Percentiles rank a stretch among this genome's conserved stretches.
Evolutionary conservation across 2,329 filamentous ascomycete species (phyloP).

Genomic region (Massarina eburnea): DNA sequence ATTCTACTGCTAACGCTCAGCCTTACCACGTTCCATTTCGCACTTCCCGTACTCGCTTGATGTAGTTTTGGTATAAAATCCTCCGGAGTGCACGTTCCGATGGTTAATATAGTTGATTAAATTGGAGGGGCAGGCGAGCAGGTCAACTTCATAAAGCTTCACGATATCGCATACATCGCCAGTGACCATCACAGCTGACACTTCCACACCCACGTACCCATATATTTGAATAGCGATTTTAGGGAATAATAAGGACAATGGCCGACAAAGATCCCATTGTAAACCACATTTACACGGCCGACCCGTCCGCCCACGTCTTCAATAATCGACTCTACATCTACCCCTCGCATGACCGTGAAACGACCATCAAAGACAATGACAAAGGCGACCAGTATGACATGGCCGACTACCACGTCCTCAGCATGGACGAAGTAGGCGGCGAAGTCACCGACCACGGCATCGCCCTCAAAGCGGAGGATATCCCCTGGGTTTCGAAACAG

Average conservation of each 20-base stretch:
- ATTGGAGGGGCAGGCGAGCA: conserved; percentile 19
- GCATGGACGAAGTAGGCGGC: conserved; percentile 57
- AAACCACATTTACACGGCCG: conserved; percentile 75
- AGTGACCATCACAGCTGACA: not conserved
- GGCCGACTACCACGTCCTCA: conserved; percentile 81
- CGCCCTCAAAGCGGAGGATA: conserved; percentile 63
- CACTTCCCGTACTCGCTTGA: conserved; percentile 7
- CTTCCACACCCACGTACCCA: not conserved
- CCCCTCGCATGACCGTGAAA: conserved; percentile 78
- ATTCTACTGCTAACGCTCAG: conserved; percentile 7
- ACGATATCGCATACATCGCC: conserved; percentile 1
- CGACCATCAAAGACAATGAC: conserved; percentile 74
- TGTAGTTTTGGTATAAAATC: not conserved
- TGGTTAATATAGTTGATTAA: conserved; percentile 39
- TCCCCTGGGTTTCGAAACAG: conserved; percentile 78
- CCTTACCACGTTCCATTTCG: conserved; percentile 15
- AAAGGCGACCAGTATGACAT: conserved; percentile 87
- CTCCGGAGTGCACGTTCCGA: conserved; percentile 28
- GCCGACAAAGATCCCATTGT: conserved; percentile 62
- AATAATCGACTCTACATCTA: conserved; percentile 76
- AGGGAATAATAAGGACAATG: conserved; percentile 20
- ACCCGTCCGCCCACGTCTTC: conserved; percentile 80
- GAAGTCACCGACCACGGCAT: conserved; percentile 73
- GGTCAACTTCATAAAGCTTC: conserved; percentile 23
- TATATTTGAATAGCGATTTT: not conserved